A percentile compares a stretch with the other conserved stretches of the same genome.
Conservation (phyloP, 768 basidiomycete species). For the Boletus sp. region DNA sequence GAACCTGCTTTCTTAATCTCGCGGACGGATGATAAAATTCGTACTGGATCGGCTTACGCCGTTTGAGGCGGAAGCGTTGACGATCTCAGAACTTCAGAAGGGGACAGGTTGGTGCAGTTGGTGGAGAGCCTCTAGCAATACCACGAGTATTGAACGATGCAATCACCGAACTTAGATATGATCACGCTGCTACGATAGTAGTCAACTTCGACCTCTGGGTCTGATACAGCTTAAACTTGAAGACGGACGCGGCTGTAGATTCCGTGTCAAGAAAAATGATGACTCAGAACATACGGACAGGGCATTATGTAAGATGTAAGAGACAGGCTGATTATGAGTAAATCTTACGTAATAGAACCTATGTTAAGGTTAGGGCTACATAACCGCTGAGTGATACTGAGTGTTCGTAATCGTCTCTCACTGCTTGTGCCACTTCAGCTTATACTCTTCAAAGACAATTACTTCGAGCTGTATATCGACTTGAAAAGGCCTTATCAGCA, state of each 20-base stretch:
- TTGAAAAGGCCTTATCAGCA: conserved; percentile 3
- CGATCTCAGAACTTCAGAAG: neutral
- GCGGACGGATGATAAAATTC: conserved; percentile 11
- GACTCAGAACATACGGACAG: no score
- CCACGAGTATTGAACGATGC: conserved; percentile 1
- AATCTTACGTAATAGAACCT: conserved; percentile 1
- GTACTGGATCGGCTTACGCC: conserved; percentile 4
- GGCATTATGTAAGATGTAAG: no score
- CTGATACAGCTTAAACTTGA: no score
- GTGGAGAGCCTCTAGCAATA: conserved; percentile 19
- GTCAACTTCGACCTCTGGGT: no score
- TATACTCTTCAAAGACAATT: neutral
- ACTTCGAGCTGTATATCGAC: neutral
- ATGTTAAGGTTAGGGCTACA: conserved; percentile 20
- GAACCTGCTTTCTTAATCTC: conserved; percentile 23
- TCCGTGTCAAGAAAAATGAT: no score
- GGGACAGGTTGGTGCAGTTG: conserved; percentile 11
- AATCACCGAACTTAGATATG: neutral
- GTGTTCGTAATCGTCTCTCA: neutral
- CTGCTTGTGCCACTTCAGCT: neutral
- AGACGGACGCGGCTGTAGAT: no score
- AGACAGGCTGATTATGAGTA: no score
- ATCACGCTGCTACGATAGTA: no score
- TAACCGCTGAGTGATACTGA: neutral
- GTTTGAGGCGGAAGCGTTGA: conserved; percentile 9